Evolutionary conservation across 1,139 yeast genomes (phyloP), one percentile per base, ranked within the genome.

Genomic region (Saccharomyces hybrid): DNA sequence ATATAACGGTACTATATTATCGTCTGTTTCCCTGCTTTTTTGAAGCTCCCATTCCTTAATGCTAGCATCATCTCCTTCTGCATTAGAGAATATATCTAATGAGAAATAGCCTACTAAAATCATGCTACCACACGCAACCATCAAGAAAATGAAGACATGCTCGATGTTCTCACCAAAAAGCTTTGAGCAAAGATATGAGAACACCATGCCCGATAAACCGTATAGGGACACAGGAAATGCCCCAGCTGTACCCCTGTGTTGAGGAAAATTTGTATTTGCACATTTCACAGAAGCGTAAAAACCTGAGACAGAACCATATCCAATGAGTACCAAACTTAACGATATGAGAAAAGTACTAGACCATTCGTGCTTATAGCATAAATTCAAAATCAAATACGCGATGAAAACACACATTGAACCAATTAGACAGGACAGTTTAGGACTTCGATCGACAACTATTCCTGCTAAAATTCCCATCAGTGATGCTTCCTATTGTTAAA

Each of bases 391-490:
- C n/a, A 65, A 61, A 57, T 76, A 78, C 0, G 80, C 79, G 0
- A 63, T 47, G 44, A 73, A 71, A 20, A 76, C 73, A n/a, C 72
- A 60, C 0, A 78, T 4, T 0, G 88, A 77, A 0, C 91, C 91
- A 9, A 80, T 50, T 3, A 79, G 64, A 25, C 81, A 76, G 5
- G 88, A 77, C 6, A 65, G 49, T 50, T 72, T 77, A 0, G 88
- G 84, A 50, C 71, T 72, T 48, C 68, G 73, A 64, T 85, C 93
- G 47, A 84, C 84, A 29, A 84, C 63, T 32, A 83, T 64, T 0
- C 95, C 93, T 1, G 85, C 89, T 0, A 85, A 78, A 27, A 84
- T 72, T 0, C 91, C 93, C 16, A 89, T 84, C 4, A 83, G 62
- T 0, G 88, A 82, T n/a, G 1, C 85, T 75, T 1, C 93, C 93